Conservation (phyloP, 805 yeast genomes). For the Zygoascus biomembranicola region DNA sequence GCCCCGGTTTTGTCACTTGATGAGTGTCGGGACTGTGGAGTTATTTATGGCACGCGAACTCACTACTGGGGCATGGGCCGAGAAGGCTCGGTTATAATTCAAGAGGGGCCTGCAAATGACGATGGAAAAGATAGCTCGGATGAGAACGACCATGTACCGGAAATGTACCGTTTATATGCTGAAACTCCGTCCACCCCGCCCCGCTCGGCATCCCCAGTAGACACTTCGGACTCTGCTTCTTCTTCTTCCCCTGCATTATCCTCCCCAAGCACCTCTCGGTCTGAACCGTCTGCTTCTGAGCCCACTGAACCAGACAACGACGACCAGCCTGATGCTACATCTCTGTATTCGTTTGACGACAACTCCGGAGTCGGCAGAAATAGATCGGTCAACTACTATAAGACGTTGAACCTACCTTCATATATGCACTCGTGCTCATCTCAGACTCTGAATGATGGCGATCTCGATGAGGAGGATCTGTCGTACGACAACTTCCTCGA, state of each 20-base stretch:
- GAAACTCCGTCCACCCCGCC: background rate
- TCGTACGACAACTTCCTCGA: slow-evolving; percentile 39
- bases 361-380: slow-evolving; percentile 38
- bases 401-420: slow-evolving; percentile 18
- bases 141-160: background rate
- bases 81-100: background rate
- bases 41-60: slow-evolving; percentile 40
- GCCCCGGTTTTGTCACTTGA: slow-evolving; percentile 10
- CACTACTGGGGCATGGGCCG: slow-evolving; percentile 39
- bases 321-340: slow-evolving; percentile 18
- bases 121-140: background rate
- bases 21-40: slow-evolving; percentile 20
- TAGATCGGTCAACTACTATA: slow-evolving; percentile 46
- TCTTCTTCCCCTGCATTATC: slow-evolving; percentile 28
- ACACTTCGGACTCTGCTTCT: background rate
- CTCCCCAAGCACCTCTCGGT: background rate
- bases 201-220: background rate
- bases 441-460: slow-evolving; percentile 20
- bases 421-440: background rate
- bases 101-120: background rate
- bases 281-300: slow-evolving; percentile 2
- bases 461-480: slow-evolving; percentile 28
- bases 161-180: background rate
- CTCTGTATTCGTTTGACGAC: slow-evolving; percentile 44
- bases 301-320: slow-evolving; percentile 4